Evolutionary conservation across 169 alveolate genomes (phyloP).

Genomic region (Eimeria zaria): DNA sequence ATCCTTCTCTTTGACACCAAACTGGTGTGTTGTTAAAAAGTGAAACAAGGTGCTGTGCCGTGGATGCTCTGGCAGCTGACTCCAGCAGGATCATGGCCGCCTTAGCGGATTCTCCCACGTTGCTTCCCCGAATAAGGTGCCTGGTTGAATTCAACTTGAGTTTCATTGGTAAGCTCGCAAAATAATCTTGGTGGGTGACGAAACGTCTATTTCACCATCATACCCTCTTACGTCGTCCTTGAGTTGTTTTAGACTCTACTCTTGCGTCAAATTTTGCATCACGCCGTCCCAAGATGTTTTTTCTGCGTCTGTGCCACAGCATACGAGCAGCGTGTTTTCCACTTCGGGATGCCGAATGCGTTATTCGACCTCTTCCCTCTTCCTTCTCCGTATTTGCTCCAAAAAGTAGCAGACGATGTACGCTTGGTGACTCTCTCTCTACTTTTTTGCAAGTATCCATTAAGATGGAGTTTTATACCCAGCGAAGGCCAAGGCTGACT

Average conservation of each 20-base stretch:
- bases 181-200: background rate
- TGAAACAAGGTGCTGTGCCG: background rate
- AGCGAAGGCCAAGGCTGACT: background rate
- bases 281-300: background rate
- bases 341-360: conserved; percentile 73
- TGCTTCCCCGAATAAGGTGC: conserved; percentile 78
- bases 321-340: conserved; percentile 82
- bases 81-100: conserved; percentile 54
- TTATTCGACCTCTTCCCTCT: conserved; percentile 74
- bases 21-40: background rate
- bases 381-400: conserved; percentile 44
- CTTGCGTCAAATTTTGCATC: background rate
- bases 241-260: background rate
- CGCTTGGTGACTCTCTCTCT: background rate
- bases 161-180: conserved; percentile 69
- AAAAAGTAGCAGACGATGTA: conserved; percentile 77
- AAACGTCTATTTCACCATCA: background rate
- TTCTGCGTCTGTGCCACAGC: conserved; percentile 66
- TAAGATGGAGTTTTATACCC: background rate
- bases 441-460: background rate
- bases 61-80: conserved; percentile 11
- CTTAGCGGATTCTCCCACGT: conserved; percentile 60
- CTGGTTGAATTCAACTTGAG: conserved; percentile 83
- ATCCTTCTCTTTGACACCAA: background rate
- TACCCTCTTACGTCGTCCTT: background rate